phyloP scores from a whole-genome alignment of 75 land plant genomes.

The Isoetes taiwanensis region DNA sequence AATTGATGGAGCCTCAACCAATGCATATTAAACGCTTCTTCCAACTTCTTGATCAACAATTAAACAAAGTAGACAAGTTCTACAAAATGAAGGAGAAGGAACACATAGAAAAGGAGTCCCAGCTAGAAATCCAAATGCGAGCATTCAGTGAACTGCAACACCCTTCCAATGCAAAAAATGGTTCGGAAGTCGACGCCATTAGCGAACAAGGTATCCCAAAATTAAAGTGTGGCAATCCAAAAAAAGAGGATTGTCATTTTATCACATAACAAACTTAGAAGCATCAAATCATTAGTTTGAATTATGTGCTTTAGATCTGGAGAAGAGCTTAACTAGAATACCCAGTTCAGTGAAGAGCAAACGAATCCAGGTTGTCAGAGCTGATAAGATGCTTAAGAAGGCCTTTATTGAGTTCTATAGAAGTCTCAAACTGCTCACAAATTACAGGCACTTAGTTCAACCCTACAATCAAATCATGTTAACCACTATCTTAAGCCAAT shows the following conservation, averaged over 20 bases:
- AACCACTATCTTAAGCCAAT: neutral
- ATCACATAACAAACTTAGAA: too few relatives aligned
- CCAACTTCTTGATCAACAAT: conserved; percentile 41
- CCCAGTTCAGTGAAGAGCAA: too few relatives aligned
- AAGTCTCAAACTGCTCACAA: conserved; percentile 28
- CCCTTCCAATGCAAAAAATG: too few relatives aligned
- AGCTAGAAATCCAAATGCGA: conserved; percentile 42
- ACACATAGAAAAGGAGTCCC: conserved; percentile 49
- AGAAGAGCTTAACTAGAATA: too few relatives aligned
- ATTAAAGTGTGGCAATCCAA: too few relatives aligned
- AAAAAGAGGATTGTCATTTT: too few relatives aligned
- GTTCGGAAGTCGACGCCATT: neutral
- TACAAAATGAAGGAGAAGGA: conserved; percentile 58
- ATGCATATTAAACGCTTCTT: conserved; percentile 42
- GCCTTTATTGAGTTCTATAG: conserved; percentile 31
- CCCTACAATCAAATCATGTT: neutral
- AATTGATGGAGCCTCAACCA: conserved; percentile 13
- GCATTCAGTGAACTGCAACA: conserved; percentile 27
- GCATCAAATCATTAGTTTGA: too few relatives aligned
- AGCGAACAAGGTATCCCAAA: neutral
- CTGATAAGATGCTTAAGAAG: conserved; percentile 22
- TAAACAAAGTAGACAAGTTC: conserved; percentile 72
- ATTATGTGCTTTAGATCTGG: too few relatives aligned
- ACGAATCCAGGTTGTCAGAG: conserved; percentile 12
- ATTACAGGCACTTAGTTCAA: conserved; percentile 25